phyloP scores from a whole-genome alignment of 305 asterid species.

The Fraxinus sp. region DNA sequence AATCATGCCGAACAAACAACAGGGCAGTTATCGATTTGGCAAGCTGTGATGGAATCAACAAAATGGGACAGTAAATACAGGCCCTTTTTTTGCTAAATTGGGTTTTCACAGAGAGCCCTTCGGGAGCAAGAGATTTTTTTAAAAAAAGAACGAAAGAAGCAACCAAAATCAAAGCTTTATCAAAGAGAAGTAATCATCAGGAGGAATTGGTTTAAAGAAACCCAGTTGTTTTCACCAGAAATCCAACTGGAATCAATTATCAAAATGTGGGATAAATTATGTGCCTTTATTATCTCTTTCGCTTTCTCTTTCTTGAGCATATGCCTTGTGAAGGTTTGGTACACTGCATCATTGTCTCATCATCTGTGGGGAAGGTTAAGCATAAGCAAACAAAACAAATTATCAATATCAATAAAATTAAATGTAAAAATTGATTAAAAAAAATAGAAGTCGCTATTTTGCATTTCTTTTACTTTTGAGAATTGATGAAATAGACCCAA shows the following conservation, averaged over 20 bases:
- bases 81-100: constrained; percentile 18
- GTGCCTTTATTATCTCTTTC: constrained; percentile 26
- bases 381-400: constrained; percentile 21
- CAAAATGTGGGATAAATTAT: constrained; percentile 36
- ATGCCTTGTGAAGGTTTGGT: constrained; percentile 38
- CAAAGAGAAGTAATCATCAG: constrained; percentile 34
- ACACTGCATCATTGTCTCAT: constrained; percentile 70
- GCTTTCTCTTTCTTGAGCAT: constrained; percentile 20
- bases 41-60: constrained; percentile 39
- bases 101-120: constrained; percentile 28
- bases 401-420: constrained; percentile 8
- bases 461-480: constrained; percentile 23
- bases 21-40: constrained; percentile 28
- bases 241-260: constrained; percentile 71
- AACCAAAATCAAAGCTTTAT: constrained; percentile 36
- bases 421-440: neutral
- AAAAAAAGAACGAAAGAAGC: constrained; percentile 27
- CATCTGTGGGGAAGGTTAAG: constrained; percentile 43
- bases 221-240: constrained; percentile 54
- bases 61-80: constrained; percentile 27
- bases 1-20: constrained; percentile 41
- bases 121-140: neutral
- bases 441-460: constrained; percentile 11
- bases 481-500: constrained; percentile 36
- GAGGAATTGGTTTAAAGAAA: constrained; percentile 29